These are phyloP conservation scores for Lithohypha guttulata DNA, from an alignment of 2,329 filamentous ascomycete genomes.

Conservation along the genomic window DNA sequence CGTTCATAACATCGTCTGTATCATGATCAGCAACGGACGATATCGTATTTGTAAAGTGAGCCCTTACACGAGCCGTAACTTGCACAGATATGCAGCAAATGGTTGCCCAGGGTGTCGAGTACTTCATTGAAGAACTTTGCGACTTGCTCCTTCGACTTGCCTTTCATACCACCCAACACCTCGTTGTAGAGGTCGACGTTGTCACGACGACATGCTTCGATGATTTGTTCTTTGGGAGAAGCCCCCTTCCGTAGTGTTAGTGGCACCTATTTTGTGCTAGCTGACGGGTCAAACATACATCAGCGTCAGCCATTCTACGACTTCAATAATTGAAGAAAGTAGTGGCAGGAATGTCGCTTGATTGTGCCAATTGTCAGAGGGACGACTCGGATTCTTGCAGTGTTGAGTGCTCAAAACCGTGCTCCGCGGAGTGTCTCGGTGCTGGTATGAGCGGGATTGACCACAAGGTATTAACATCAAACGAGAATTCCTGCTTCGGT, in stretches of 20 bases:
- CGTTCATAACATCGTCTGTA: conserved; percentile 38
- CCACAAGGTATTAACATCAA: no score
- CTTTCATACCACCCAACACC: conserved; percentile 52
- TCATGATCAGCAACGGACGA: conserved; percentile 2
- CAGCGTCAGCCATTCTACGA: conserved; percentile 32
- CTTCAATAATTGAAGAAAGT: neutral
- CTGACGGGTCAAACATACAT: conserved; percentile 32
- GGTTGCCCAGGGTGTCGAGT: conserved; percentile 74
- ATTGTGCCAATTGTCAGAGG: no score
- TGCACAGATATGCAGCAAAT: conserved; percentile 82
- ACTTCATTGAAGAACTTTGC: conserved; percentile 75
- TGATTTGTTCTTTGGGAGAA: conserved; percentile 69
- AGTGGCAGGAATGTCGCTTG: no score
- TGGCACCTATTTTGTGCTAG: no score
- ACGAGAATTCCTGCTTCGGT: no score
- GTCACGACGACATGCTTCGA: conserved; percentile 89
- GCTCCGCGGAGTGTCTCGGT: no score
- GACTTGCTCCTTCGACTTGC: conserved; percentile 51
- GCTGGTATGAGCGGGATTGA: no score
- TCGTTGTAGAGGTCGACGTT: conserved; percentile 76
- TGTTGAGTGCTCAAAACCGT: no score
- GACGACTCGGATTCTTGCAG: no score
- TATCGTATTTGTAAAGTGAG: no score
- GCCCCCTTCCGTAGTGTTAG: conserved; percentile 79
- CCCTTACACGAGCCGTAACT: conserved; percentile 68